Conservation (phyloP, 2,329 filamentous ascomycete genomes). For the Verticillium longisporum region DNA sequence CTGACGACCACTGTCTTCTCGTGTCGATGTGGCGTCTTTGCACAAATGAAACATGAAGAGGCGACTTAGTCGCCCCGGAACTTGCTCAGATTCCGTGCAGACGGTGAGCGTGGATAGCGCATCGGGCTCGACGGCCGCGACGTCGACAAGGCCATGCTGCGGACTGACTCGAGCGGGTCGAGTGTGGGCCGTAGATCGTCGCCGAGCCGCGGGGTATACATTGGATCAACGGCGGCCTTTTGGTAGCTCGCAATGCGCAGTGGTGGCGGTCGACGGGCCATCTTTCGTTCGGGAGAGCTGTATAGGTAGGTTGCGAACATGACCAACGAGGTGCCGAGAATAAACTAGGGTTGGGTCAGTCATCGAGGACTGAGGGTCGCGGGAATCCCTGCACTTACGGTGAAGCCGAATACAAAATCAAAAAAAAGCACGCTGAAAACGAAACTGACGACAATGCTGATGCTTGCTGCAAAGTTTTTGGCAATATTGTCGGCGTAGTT, state of each 20-base stretch:
- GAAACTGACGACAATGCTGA: conserved; percentile 84
- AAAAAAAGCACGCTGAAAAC: conserved; percentile 83
- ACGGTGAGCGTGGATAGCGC: conserved; percentile 13
- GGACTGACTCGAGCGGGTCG: conserved; percentile 32
- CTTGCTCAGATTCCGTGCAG: neutral
- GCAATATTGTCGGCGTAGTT: conserved; percentile 84
- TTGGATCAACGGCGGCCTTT: conserved; percentile 57
- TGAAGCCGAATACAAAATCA: conserved; percentile 64
- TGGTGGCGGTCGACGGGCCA: conserved; percentile 49
- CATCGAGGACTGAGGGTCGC: neutral
- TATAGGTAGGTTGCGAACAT: conserved; percentile 82
- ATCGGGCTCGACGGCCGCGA: conserved; percentile 42
- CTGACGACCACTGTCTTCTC: neutral
- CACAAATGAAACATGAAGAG: neutral
- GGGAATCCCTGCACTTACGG: conserved; percentile 46
- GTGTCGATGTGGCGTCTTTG: neutral
- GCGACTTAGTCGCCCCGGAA: neutral
- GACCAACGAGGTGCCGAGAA: conserved; percentile 73
- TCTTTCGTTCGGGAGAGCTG: conserved; percentile 55
- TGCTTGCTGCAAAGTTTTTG: conserved; percentile 89
- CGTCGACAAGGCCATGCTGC: conserved; percentile 31
- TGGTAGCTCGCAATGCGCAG: conserved; percentile 70
- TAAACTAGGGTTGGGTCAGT: conserved; percentile 51
- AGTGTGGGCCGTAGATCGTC: conserved; percentile 26
- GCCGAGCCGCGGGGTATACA: conserved; percentile 28